phyloP scores from a whole-genome alignment of 1,284 basidiomycete genomes.

The Ustilago esculenta region DNA sequence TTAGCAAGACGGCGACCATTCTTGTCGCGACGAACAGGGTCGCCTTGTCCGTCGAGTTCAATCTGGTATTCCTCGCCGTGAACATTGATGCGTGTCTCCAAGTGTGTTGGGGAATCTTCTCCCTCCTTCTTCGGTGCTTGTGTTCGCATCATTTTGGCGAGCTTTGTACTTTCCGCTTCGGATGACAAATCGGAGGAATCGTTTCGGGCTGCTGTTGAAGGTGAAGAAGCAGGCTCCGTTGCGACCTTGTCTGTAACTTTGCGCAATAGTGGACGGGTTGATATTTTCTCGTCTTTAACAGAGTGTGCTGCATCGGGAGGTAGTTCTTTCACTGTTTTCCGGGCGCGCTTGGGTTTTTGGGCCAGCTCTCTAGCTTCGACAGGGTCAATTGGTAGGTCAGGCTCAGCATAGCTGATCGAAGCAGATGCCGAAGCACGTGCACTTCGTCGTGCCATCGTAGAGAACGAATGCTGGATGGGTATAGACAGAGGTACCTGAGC shows the following conservation, averaged over 20 bases:
- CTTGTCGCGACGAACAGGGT: constrained; percentile 66
- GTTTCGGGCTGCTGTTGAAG: constrained; percentile 18
- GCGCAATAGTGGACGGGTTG: constrained; percentile 15
- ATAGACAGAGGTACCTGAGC: not conserved
- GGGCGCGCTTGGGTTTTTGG: constrained; percentile 7
- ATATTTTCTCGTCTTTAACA: not conserved
- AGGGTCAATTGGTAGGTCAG: constrained; percentile 6
- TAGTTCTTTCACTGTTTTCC: constrained; percentile 11
- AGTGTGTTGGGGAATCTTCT: constrained; percentile 32
- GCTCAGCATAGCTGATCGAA: constrained; percentile 22
- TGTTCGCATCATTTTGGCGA: constrained; percentile 17
- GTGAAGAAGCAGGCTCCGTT: constrained; percentile 15
- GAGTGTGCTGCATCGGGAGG: not conserved
- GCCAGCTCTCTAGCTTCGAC: constrained; percentile 1
- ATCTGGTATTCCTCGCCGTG: constrained; percentile 45
- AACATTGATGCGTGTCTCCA: constrained; percentile 37
- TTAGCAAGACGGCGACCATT: constrained; percentile 69
- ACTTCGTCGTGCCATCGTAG: constrained; percentile 31
- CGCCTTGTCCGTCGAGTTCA: constrained; percentile 52
- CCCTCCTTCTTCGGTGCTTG: constrained; percentile 32
- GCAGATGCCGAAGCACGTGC: constrained; percentile 30
- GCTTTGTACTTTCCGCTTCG: constrained; percentile 12
- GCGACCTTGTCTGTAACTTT: constrained; percentile 19
- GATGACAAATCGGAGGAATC: constrained; percentile 19
- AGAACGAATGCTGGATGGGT: not conserved